Percentiles rank a stretch among this genome's conserved stretches.
Evolutionary conservation across 2,329 filamentous ascomycete species (phyloP).

Genomic region (Colletotrichum neosansevieriae): DNA sequence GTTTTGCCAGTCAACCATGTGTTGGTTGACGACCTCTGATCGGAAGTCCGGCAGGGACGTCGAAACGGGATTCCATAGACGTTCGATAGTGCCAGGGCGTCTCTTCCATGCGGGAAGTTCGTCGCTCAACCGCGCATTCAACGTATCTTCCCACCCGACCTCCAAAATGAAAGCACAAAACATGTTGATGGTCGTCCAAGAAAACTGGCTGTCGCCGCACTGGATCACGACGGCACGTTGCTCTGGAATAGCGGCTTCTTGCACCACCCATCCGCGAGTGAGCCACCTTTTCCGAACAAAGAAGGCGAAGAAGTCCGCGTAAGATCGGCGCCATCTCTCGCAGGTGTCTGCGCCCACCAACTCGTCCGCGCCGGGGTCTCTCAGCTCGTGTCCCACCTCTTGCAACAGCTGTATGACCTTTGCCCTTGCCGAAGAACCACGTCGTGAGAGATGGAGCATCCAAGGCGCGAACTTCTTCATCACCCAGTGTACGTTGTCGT

Average conservation of each 20-base stretch:
- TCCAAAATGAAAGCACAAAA: background rate
- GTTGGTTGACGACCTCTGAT: background rate
- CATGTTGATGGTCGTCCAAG: constrained; percentile 15
- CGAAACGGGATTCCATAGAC: constrained; percentile 20
- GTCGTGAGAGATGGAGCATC: constrained; percentile 13
- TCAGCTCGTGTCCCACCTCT: constrained; percentile 20
- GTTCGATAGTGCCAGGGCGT: constrained; percentile 1
- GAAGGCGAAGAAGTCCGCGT: constrained; percentile 27
- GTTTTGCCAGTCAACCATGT: constrained; percentile 7
- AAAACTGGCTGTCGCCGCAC: constrained; percentile 14
- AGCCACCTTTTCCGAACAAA: constrained; percentile 40
- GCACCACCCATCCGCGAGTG: constrained; percentile 43
- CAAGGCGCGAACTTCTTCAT: constrained; percentile 5
- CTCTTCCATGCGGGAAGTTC: background rate
- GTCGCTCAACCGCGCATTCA: background rate
- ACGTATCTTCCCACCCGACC: constrained; percentile 4
- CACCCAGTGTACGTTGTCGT: constrained; percentile 39
- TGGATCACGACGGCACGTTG: constrained; percentile 14
- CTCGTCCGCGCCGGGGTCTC: background rate
- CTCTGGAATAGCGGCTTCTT: constrained; percentile 40
- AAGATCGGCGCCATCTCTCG: constrained; percentile 16
- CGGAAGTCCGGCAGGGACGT: background rate
- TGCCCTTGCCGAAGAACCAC: background rate
- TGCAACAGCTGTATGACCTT: background rate
- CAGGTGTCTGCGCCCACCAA: background rate